phyloP scores from a whole-genome alignment of 306 rosid genomes.

The Erythrophleum fordii region DNA sequence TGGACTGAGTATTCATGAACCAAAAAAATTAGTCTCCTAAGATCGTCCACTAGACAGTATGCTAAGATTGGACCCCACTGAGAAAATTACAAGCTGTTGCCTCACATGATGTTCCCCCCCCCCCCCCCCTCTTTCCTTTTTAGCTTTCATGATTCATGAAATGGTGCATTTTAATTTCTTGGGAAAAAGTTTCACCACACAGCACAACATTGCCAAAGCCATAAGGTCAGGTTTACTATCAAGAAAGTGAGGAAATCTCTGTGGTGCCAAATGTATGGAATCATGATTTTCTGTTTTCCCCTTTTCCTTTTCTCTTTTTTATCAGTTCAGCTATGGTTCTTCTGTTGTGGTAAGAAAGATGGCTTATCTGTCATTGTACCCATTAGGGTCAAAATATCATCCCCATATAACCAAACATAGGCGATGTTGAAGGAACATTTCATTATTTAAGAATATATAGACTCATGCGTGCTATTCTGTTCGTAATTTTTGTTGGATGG shows the following conservation, averaged over 20 bases:
- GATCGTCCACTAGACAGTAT: not conserved
- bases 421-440: not conserved
- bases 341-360: not conserved
- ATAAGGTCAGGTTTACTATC: not conserved
- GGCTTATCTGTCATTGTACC: no score
- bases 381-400: no score
- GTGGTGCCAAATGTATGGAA: not conserved
- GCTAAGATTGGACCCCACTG: constrained; percentile 20
- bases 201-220: constrained; percentile 14
- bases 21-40: constrained; percentile 16
- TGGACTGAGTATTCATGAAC: not conserved
- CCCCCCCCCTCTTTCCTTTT: constrained; percentile 9
- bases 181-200: not conserved
- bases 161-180: not conserved
- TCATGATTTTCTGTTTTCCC: not conserved
- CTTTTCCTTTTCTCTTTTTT: not conserved
- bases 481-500: no score
- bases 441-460: not conserved
- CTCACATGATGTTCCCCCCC: not conserved
- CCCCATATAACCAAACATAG: no score
- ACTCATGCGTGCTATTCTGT: not conserved
- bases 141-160: constrained; percentile 38
- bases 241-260: not conserved
- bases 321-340: not conserved
- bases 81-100: constrained; percentile 34